Evolutionary conservation across 208 protist species (phyloP), one percentile per base, ranked within the genome.

Genomic region (Phytomonas francai): DNA sequence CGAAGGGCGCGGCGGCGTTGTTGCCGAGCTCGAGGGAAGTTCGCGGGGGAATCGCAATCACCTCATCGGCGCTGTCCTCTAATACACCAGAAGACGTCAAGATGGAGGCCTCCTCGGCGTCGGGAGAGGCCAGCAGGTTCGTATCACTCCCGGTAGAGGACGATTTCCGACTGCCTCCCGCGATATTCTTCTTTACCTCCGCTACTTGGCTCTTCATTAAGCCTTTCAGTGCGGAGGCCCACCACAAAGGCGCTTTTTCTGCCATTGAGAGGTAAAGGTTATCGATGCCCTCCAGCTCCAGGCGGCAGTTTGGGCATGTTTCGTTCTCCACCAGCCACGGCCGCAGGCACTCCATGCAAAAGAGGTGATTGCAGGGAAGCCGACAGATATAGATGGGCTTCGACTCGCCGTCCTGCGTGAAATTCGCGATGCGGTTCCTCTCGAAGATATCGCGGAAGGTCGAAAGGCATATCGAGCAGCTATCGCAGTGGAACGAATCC

Each of bases 291-390:
- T 77, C 68, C 33, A 88, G 59, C 7, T 61, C 45, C 57, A 77
- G 64, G 16, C 82, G 79, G 68, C 85, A 91, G 70, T 87, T 84
- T 0, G 85, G 85, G 64, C 85, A 91, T 3, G 79, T 74, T 29
- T 69, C 59, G 4, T 76, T 83, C 32, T 63, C 66, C 19, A 32
- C 51, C n/a, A 91, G 65, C 83, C 82, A 88, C 59, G 73, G 69
- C 59, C 77, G n/a, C 33, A 81, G 59, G 63, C 85, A 91, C 25
- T 28, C 25, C 27, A 73, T 67, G 62, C 84, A 86, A 65, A 88
- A 91, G 57, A 84, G 68, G 67, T 91, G 85, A 16, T 83, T 75
- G 67, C 85, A 91, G 39, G 85, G 85, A 12, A 91, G 79, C n/a
- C 79, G 69, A 42, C 77, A 81, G 22, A 88, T 76, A 28, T 71